Conservation (phyloP, 495 filamentous ascomycete genomes). For the Hypoxylon fragiforme region DNA sequence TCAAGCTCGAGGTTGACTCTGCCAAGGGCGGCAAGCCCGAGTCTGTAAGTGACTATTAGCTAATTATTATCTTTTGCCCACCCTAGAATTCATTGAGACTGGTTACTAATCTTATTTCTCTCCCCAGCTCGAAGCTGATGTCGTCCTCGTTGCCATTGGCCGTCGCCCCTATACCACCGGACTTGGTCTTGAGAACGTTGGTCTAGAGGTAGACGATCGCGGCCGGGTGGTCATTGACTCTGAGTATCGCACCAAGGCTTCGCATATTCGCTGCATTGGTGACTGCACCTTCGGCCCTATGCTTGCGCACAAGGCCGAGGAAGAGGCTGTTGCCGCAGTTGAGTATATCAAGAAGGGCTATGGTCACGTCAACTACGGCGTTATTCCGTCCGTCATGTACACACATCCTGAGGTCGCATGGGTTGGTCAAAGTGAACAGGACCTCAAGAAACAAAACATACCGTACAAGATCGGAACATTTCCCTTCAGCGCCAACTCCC, state of each 20-base stretch:
- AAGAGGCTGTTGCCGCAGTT: conserved; percentile 90
- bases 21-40: conserved; percentile 96
- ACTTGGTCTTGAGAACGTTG: conserved; percentile 90
- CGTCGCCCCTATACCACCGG: conserved; percentile 92
- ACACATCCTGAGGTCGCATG: conserved; percentile 97
- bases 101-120: conserved; percentile 16
- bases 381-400: conserved; percentile 99
- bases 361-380: conserved; percentile 98
- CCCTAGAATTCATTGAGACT: conserved; percentile 1
- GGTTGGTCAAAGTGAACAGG: conserved; percentile 97
- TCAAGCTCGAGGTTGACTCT: conserved; percentile 84
- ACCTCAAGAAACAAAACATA: conserved; percentile 84
- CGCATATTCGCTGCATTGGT: conserved; percentile 95
- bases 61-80: too few species aligned
- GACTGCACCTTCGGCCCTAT: conserved; percentile 98
- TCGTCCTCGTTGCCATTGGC: conserved; percentile 95
- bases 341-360: conserved; percentile 97
- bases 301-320: conserved; percentile 99
- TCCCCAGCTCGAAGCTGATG: conserved; percentile 82
- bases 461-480: conserved; percentile 91
- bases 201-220: conserved; percentile 89
- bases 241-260: conserved; percentile 95
- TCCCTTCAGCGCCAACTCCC: conserved; percentile 95
- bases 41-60: conserved; percentile 74
- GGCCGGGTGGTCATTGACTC: conserved; percentile 96